Conservation (phyloP, 2,329 filamentous ascomycete species). For the Colletotrichum paranaense region DNA sequence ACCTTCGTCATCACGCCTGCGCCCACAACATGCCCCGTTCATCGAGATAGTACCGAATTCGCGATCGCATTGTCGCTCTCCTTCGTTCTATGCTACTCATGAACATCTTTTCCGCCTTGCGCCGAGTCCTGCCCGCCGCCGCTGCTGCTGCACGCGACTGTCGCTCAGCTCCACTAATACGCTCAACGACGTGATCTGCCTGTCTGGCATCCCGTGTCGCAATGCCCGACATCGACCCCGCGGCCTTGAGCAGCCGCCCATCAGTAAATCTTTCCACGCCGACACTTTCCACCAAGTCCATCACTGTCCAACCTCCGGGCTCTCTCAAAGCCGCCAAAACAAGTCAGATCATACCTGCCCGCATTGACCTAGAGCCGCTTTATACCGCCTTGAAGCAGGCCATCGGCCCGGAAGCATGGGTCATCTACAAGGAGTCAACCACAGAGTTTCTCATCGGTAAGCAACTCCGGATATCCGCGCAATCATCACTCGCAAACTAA, state of each 20-base stretch:
- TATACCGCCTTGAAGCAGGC: slow-evolving; percentile 71
- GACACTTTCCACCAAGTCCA: slow-evolving; percentile 66
- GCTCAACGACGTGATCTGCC: slow-evolving; percentile 32
- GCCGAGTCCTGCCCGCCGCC: slow-evolving; percentile 49
- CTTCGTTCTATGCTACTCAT: slow-evolving; percentile 56
- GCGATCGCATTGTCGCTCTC: slow-evolving; percentile 54
- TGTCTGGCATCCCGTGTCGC: slow-evolving; percentile 37
- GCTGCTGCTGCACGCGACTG: slow-evolving; percentile 59
- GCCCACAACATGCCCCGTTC: slow-evolving; percentile 53
- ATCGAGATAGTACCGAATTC: slow-evolving; percentile 54
- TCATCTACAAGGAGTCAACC: slow-evolving; percentile 71
- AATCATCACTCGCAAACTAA: not conserved
- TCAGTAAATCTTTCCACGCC: slow-evolving; percentile 69
- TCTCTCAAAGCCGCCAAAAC: slow-evolving; percentile 66
- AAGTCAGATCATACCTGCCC: slow-evolving; percentile 71
- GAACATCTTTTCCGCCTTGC: slow-evolving; percentile 53
- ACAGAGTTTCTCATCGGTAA: slow-evolving; percentile 73
- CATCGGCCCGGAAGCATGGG: slow-evolving; percentile 72
- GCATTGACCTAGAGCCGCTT: slow-evolving; percentile 75
- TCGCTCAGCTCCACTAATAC: slow-evolving; percentile 35
- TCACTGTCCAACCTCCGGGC: slow-evolving; percentile 62
- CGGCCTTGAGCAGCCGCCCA: slow-evolving; percentile 75
- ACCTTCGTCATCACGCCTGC: slow-evolving; percentile 52
- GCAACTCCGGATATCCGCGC: slow-evolving; percentile 1
- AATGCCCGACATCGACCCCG: slow-evolving; percentile 79